Percentiles rank a stretch among this genome's conserved stretches.
These are phyloP conservation scores for Scedosporium aurantiacum DNA, from an alignment of 2,329 filamentous ascomycete genomes.

Conservation along the genomic window DNA sequence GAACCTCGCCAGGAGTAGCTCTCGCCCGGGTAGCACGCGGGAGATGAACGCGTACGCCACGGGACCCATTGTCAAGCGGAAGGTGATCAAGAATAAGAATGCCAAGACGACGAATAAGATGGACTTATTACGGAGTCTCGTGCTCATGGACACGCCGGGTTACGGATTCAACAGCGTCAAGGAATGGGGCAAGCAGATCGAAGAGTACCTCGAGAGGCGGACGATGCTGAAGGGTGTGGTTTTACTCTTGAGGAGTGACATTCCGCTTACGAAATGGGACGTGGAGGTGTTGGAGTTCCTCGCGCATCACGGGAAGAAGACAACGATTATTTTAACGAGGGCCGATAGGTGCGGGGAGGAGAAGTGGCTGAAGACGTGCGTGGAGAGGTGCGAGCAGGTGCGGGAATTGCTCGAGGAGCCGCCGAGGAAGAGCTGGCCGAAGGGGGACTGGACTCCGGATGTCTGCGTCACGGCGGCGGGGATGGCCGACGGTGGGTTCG, in stretches of 20 bases:
- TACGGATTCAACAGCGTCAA: slow-evolving; percentile 35
- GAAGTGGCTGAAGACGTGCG: slow-evolving; percentile 16
- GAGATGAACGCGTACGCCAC: slow-evolving; percentile 47
- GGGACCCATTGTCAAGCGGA: slow-evolving; percentile 24
- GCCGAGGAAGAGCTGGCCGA: slow-evolving; percentile 17
- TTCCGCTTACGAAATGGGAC: slow-evolving; percentile 38
- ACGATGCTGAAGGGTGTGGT: slow-evolving; percentile 39
- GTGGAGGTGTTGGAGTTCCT: slow-evolving; percentile 34
- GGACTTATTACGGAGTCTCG: slow-evolving; percentile 30
- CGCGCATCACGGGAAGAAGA: slow-evolving; percentile 30
- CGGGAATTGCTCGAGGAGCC: slow-evolving; percentile 12
- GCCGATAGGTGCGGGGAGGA: slow-evolving; percentile 34
- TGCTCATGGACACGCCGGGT: slow-evolving; percentile 40
- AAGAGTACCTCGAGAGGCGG: slow-evolving; percentile 37
- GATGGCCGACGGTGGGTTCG: slow-evolving; percentile 19
- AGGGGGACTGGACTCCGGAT: slow-evolving; percentile 18
- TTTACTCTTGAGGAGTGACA: slow-evolving; percentile 41
- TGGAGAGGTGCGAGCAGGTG: slow-evolving; percentile 18
- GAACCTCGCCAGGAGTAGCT: slow-evolving; percentile 36
- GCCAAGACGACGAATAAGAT: slow-evolving; percentile 1
- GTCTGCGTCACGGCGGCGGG: slow-evolving; percentile 27
- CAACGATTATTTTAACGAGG: slow-evolving; percentile 44
- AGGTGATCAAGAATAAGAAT: slow-evolving; percentile 1
- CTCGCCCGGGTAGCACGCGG: slow-evolving; percentile 39
- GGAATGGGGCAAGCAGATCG: slow-evolving; percentile 42